A percentile compares a stretch with the other conserved stretches of the same genome.
Evolutionary conservation across 768 basidiomycete species (phyloP).

Genomic region (Exidia glandulosa): DNA sequence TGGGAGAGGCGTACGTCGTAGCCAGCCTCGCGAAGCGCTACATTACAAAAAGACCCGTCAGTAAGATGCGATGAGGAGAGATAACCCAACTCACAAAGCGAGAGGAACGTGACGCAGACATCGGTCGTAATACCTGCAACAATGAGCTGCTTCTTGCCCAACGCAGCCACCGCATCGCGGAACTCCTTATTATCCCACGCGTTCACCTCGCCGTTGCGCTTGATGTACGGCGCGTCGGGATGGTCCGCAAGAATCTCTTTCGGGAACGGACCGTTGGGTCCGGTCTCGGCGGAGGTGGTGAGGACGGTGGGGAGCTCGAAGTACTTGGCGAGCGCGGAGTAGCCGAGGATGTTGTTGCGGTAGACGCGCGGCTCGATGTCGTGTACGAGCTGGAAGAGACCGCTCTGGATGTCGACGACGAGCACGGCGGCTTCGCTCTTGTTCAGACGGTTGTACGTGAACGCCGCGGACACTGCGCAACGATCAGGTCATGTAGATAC

Average conservation of each 20-base stretch:
- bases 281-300: conserved; percentile 34
- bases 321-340: conserved; percentile 33
- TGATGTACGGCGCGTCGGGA: conserved; percentile 33
- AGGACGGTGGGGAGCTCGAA: conserved; percentile 36
- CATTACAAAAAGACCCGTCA: conserved; percentile 29
- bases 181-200: conserved; percentile 44
- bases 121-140: conserved; percentile 41
- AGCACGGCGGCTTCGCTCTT: conserved; percentile 33
- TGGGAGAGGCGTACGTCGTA: conserved; percentile 20
- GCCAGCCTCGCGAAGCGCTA: conserved; percentile 34
- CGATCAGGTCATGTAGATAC: too few relatives aligned
- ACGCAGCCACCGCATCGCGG: conserved; percentile 33
- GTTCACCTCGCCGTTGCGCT: conserved; percentile 37
- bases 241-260: conserved; percentile 35
- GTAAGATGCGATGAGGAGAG: conserved; percentile 29
- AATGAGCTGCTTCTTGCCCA: conserved; percentile 40
- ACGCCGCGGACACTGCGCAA: conserved; percentile 3
- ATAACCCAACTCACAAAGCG: neutral
- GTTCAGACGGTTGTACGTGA: conserved; percentile 30
- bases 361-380: conserved; percentile 29
- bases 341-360: conserved; percentile 36
- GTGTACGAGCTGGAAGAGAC: conserved; percentile 34
- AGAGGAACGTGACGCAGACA: conserved; percentile 16
- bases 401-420: conserved; percentile 39
- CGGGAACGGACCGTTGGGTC: conserved; percentile 38